Percentiles rank a stretch among this genome's conserved stretches.
Evolutionary conservation across 1,284 basidiomycete genomes (phyloP).

Genomic region (Rhodotorula sp.): DNA sequence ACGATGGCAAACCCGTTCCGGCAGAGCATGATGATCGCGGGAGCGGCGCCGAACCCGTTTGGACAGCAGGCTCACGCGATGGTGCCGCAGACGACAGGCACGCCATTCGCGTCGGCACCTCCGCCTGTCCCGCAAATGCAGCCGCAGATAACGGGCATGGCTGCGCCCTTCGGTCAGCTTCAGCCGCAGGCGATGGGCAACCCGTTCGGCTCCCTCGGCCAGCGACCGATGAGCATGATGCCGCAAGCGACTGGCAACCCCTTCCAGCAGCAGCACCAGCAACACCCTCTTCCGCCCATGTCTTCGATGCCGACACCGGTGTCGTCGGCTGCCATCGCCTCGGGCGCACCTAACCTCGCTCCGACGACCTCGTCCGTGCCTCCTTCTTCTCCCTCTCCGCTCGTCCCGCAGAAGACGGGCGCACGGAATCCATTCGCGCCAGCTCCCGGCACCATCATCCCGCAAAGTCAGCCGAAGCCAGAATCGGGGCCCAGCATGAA

Average conservation of each 20-base stretch:
- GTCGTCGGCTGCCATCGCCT: conserved; percentile 1
- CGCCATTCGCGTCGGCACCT: not conserved
- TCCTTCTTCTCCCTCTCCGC: conserved; percentile 52
- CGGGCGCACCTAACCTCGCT: not conserved
- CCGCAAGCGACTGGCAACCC: conserved; percentile 28
- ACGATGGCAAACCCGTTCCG: conserved; percentile 22
- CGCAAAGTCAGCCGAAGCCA: conserved; percentile 43
- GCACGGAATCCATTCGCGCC: conserved; percentile 93
- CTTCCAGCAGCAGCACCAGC: conserved; percentile 6
- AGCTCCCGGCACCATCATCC: conserved; percentile 58
- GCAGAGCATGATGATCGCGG: conserved; percentile 26
- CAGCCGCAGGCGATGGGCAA: conserved; percentile 53
- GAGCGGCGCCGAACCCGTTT: conserved; percentile 41
- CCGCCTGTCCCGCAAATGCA: conserved; percentile 5
- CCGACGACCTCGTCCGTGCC: not conserved
- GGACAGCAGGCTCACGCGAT: not conserved
- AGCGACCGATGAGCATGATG: conserved; percentile 14
- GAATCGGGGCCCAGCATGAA: conserved; percentile 76
- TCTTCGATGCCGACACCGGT: not conserved
- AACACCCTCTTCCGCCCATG: not conserved
- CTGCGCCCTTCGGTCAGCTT: conserved; percentile 20
- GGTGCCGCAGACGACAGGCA: conserved; percentile 23
- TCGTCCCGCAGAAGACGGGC: conserved; percentile 89
- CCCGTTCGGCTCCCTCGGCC: conserved; percentile 45
- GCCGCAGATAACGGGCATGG: conserved; percentile 15